phyloP scores from a whole-genome alignment of 164 flowering plant species.

The Tetracentron sinense region DNA sequence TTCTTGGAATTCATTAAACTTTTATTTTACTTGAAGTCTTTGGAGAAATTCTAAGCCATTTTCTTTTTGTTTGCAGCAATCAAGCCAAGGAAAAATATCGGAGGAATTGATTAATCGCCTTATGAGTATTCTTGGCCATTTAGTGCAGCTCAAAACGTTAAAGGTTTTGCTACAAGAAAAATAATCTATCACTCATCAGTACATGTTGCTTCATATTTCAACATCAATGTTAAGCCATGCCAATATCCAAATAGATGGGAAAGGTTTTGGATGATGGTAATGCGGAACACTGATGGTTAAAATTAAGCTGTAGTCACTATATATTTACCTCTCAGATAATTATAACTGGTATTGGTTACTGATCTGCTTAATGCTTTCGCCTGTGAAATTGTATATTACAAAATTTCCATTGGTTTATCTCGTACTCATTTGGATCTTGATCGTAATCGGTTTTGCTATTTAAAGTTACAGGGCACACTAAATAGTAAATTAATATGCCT shows the following conservation, averaged over 20 bases:
- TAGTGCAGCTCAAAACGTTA: constrained; percentile 80
- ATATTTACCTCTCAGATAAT: not conserved
- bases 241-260: not conserved
- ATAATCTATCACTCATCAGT: not conserved
- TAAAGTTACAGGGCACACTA: not conserved
- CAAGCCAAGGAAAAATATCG: constrained; percentile 78
- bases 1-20: not conserved
- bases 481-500: constrained; percentile 5
- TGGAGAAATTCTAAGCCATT: not conserved
- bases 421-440: not conserved
- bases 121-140: constrained; percentile 85
- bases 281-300: not conserved
- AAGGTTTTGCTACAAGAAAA: constrained; percentile 42
- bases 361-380: not conserved
- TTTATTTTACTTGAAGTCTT: not conserved
- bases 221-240: not conserved
- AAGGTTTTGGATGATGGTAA: not conserved
- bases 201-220: not conserved
- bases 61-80: constrained; percentile 47
- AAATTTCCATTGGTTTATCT: not conserved
- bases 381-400: not conserved
- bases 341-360: not conserved
- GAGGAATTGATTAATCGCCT: constrained; percentile 75
- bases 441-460: not conserved
- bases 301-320: not conserved